Evolutionary conservation across 2,329 filamentous ascomycete genomes (phyloP).

Genomic region (Ophiostoma perfectum): DNA sequence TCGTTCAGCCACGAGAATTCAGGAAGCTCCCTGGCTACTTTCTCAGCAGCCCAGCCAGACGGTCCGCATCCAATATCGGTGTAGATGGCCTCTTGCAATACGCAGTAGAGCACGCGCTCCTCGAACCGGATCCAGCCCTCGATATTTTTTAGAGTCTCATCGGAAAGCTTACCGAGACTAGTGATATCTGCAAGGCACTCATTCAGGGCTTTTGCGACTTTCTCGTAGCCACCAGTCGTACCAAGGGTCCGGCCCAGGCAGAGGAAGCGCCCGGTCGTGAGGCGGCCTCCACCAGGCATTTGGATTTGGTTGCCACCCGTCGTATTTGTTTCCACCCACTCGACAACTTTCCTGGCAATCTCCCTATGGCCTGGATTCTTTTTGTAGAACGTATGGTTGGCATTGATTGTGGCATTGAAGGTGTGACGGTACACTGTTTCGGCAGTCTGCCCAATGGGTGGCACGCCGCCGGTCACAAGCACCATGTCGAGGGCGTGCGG

Average conservation of each 20-base stretch:
- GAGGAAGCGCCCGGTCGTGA: slow-evolving; percentile 25
- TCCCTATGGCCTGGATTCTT: slow-evolving; percentile 61
- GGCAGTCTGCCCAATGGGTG: slow-evolving; percentile 55
- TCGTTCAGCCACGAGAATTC: slow-evolving; percentile 25
- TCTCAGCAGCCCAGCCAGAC: slow-evolving; percentile 24
- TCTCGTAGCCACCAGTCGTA: slow-evolving; percentile 18
- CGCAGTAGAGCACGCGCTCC: slow-evolving; percentile 27
- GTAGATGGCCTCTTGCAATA: slow-evolving; percentile 29
- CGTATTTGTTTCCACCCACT: slow-evolving; percentile 5
- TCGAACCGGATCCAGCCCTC: slow-evolving; percentile 26
- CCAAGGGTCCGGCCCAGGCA: slow-evolving; percentile 27
- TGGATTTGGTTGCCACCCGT: neutral
- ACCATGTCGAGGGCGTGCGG: slow-evolving; percentile 57
- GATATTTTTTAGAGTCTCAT: neutral
- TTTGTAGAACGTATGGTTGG: slow-evolving; percentile 60
- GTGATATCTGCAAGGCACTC: neutral
- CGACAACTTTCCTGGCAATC: slow-evolving; percentile 12
- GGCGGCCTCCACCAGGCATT: slow-evolving; percentile 19
- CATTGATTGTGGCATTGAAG: slow-evolving; percentile 51
- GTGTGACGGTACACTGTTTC: slow-evolving; percentile 58
- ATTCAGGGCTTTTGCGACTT: slow-evolving; percentile 12
- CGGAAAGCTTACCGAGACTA: neutral
- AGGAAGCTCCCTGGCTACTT: neutral
- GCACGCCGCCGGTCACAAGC: slow-evolving; percentile 62
- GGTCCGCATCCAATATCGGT: slow-evolving; percentile 11